Conservation (phyloP, 805 yeast genomes). For the Maudiozyma bulderi region DNA sequence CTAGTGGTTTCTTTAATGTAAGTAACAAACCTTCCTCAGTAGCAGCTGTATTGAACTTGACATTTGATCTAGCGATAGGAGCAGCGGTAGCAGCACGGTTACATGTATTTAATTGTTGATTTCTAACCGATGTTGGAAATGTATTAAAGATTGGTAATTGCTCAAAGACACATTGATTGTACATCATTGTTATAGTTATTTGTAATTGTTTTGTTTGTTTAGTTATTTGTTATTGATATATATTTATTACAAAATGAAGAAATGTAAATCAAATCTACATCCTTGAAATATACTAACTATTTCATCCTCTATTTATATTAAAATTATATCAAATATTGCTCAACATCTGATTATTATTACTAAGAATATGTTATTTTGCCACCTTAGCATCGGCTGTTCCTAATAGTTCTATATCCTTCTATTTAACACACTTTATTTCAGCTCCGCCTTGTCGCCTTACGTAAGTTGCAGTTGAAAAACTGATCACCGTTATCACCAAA, state of each 20-base stretch:
- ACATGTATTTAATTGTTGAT: background rate
- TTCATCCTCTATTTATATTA: background rate
- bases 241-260: background rate
- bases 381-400: background rate
- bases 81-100: background rate
- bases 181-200: constrained; percentile 9
- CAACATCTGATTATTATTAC: too few species aligned
- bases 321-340: background rate
- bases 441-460: background rate
- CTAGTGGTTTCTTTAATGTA: constrained; percentile 13
- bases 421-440: background rate
- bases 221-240: background rate
- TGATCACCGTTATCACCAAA: background rate
- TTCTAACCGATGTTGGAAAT: background rate
- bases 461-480: background rate
- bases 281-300: background rate
- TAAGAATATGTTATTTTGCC: background rate
- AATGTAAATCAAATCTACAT: background rate
- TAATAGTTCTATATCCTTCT: background rate
- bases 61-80: background rate
- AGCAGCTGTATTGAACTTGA: background rate
- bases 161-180: constrained; percentile 21
- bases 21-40: constrained; percentile 7
- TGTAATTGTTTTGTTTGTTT: background rate
- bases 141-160: constrained; percentile 13